A percentile compares a stretch with the other conserved stretches of the same genome.
Evolutionary conservation across 2,329 filamentous ascomycete genomes (phyloP).

Genomic region (Talaromyces pinophilus): DNA sequence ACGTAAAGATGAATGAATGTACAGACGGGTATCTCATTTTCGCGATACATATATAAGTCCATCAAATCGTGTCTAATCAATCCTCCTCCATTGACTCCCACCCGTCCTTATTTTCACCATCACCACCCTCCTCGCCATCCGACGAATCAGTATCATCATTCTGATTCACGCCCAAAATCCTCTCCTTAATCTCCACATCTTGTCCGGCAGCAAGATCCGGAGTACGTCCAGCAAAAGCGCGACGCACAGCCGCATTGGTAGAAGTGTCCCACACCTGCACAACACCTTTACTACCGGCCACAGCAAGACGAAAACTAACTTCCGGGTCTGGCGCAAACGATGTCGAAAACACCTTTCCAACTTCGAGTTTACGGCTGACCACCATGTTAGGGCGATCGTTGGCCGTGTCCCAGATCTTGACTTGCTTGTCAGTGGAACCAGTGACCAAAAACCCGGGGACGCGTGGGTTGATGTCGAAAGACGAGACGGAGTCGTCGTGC

Average conservation of each 20-base stretch:
- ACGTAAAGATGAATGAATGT: neutral
- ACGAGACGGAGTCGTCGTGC: constrained; percentile 86
- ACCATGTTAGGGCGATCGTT: constrained; percentile 83
- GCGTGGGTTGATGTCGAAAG: constrained; percentile 85
- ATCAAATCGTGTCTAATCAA: constrained; percentile 24
- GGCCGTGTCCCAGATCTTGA: constrained; percentile 95
- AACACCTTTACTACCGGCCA: constrained; percentile 90
- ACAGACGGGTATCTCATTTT: constrained; percentile 12
- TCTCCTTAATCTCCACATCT: constrained; percentile 68
- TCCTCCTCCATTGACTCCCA: constrained; percentile 61
- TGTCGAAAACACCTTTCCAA: constrained; percentile 92
- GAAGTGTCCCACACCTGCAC: constrained; percentile 96
- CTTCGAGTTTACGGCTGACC: constrained; percentile 84
- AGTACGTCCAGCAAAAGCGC: constrained; percentile 75
- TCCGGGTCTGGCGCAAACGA: constrained; percentile 86
- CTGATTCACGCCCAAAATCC: constrained; percentile 66
- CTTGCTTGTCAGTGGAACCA: constrained; percentile 88
- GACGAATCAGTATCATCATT: constrained; percentile 67
- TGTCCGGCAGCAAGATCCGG: constrained; percentile 52
- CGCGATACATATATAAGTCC: neutral
- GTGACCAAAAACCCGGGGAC: constrained; percentile 94
- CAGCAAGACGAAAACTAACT: constrained; percentile 87
- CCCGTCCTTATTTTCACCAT: constrained; percentile 50
- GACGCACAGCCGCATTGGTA: constrained; percentile 83
- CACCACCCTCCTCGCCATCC: constrained; percentile 60